A percentile compares a stretch with the other conserved stretches of the same genome.
phyloP scores from a whole-genome alignment of 2,329 filamentous ascomycete genomes.

The Neonectria neomacrospora region DNA sequence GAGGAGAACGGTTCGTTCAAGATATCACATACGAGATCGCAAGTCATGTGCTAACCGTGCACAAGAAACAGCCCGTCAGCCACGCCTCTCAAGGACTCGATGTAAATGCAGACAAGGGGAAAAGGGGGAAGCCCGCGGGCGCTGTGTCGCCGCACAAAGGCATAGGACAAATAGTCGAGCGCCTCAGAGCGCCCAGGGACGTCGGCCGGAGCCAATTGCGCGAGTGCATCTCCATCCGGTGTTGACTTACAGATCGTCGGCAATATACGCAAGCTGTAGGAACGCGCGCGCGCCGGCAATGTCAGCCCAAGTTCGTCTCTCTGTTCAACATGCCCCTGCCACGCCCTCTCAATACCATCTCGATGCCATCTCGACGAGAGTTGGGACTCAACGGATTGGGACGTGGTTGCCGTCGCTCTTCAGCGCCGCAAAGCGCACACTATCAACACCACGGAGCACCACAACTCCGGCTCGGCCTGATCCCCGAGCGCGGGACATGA shows the following conservation, averaged over 20 bases:
- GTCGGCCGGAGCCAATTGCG: constrained; percentile 35
- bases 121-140: constrained; percentile 23
- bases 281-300: constrained; percentile 44
- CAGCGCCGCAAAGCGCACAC: constrained; percentile 32
- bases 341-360: constrained; percentile 19
- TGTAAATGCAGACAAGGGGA: constrained; percentile 29
- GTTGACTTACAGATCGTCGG: constrained; percentile 83
- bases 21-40: constrained; percentile 79
- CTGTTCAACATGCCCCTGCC: constrained; percentile 30
- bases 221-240: constrained; percentile 42
- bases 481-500: constrained; percentile 12
- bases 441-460: constrained; percentile 24
- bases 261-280: constrained; percentile 84
- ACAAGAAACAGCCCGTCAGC: constrained; percentile 43
- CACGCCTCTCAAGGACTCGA: constrained; percentile 33
- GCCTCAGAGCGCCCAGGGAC: constrained; percentile 32
- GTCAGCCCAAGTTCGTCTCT: constrained; percentile 48
- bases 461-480: constrained; percentile 16
- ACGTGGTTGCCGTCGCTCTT: constrained; percentile 24
- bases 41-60: constrained; percentile 82
- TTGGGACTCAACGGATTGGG: constrained; percentile 26
- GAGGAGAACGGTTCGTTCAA: constrained; percentile 25
- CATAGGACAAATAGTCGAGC: constrained; percentile 29
- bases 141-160: constrained; percentile 35
- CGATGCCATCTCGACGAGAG: constrained; percentile 12